Evolutionary conservation across 768 basidiomycete genomes (phyloP), one percentile per base, ranked within the genome.

Genomic region (Boletus reticuloceps): DNA sequence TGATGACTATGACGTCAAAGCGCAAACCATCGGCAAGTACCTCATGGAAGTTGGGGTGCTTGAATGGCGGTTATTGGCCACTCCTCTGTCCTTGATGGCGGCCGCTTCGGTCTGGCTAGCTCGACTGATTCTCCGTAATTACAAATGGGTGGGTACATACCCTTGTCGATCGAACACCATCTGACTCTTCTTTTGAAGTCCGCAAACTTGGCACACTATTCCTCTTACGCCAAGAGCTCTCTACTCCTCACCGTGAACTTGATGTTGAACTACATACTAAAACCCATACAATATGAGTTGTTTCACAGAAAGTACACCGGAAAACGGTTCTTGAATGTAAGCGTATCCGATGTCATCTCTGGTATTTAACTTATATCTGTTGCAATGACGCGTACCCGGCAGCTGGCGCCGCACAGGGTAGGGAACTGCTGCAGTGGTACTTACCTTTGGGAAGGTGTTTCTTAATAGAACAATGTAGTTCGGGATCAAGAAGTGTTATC

Each of bases 241-340:
- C 70, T 98, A 43, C 72, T 94, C 32, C 89, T 91, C 0, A 85
- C 83, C 0, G 95, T 91, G 1, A 90, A 88, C 65, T 64, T 89
- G 58, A 94, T 97, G 89, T 67, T 97, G 62, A 89, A 92, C 71
- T 95, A 94, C 65, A 76, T 96, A 54, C 76, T 94, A 51, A 81
- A 87, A 62, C 82, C 87, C 4, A 68, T 87, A 47, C 78, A 77
- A 47, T 88, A 93, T 55, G 84, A 91, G 48, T 83, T 84, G 29
- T 87, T 97, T 68, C 85, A 82, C 76, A 89, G 88, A 75, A 97
- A 98, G 75, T 98, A 94, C 65, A 85, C 91, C 0, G 80, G 83
- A 29, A 92, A 88, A 74, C 88, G 83, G 47, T 92, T 84, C 74
- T 76, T 90, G 75, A 92, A 92, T 80, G 91, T 93, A 45, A 17